Conservation (phyloP, 2,329 filamentous ascomycete species). For the Neofusicoccum umdonicola region DNA sequence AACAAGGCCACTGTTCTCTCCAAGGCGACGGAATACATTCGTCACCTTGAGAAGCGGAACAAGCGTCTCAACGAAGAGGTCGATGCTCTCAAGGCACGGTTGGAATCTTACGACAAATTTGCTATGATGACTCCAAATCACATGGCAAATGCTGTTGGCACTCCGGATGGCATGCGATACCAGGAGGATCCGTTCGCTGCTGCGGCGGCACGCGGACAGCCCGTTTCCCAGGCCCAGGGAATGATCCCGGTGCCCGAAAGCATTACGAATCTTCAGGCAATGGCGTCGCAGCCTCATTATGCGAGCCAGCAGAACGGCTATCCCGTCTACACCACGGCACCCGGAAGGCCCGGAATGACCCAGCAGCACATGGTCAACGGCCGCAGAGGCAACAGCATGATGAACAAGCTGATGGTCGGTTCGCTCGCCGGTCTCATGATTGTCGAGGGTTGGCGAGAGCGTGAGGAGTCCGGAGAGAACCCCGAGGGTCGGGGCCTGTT, state of each 20-base stretch:
- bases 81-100: slow-evolving; percentile 69
- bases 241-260: slow-evolving; percentile 44
- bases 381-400: slow-evolving; percentile 48
- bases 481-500: slow-evolving; percentile 42
- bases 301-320: slow-evolving; percentile 30
- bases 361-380: slow-evolving; percentile 37
- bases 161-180: slow-evolving; percentile 36
- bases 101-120: slow-evolving; percentile 65
- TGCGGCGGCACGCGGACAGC: slow-evolving; percentile 20
- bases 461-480: slow-evolving; percentile 54
- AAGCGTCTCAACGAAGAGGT: slow-evolving; percentile 81
- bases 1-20: slow-evolving; percentile 97
- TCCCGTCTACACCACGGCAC: slow-evolving; percentile 28
- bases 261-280: slow-evolving; percentile 34
- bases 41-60: slow-evolving; percentile 88
- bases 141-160: slow-evolving; percentile 29
- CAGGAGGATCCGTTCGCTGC: slow-evolving; percentile 37
- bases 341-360: slow-evolving; percentile 23
- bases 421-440: slow-evolving; percentile 91
- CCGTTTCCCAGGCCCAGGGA: slow-evolving; percentile 30
- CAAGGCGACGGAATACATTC: slow-evolving; percentile 95
- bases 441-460: slow-evolving; percentile 67
- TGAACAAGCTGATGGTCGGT: slow-evolving; percentile 85
- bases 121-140: slow-evolving; percentile 55
- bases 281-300: slow-evolving; percentile 37